Evolutionary conservation across 2,329 filamentous ascomycete genomes (phyloP).

Genomic region (Aspergillus candidus): DNA sequence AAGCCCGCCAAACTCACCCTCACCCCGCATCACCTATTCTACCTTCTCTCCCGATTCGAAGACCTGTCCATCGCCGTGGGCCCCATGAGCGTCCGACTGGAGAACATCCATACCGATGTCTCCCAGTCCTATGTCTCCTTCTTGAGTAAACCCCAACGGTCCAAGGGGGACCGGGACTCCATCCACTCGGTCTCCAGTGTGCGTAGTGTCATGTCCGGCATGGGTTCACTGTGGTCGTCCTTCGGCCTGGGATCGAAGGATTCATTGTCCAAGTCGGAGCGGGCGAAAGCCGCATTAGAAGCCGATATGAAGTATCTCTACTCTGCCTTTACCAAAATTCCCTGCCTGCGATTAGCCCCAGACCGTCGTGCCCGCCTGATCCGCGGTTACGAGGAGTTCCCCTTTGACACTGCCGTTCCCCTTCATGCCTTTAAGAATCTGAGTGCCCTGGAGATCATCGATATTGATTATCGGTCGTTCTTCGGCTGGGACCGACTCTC

Average conservation of each 20-base stretch:
- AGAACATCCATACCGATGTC: slow-evolving; percentile 85
- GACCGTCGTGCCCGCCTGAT: slow-evolving; percentile 89
- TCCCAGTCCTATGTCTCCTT: slow-evolving; percentile 93
- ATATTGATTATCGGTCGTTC: slow-evolving; percentile 94
- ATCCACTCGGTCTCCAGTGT: slow-evolving; percentile 95
- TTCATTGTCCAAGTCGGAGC: slow-evolving; percentile 75
- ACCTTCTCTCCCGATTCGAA: slow-evolving; percentile 90
- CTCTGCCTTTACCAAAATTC: slow-evolving; percentile 97
- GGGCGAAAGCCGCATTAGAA: slow-evolving; percentile 77
- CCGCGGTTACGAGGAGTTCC: slow-evolving; percentile 91
- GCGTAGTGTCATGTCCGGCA: slow-evolving; percentile 92
- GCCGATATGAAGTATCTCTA: slow-evolving; percentile 93
- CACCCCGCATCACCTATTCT: slow-evolving; percentile 95
- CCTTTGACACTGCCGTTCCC: slow-evolving; percentile 93
- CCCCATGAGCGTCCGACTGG: slow-evolving; percentile 90
- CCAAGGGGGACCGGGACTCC: slow-evolving; percentile 80
- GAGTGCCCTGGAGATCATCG: slow-evolving; percentile 85
- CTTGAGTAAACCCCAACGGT: slow-evolving; percentile 72
- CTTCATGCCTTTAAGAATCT: slow-evolving; percentile 97
- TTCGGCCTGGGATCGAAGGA: slow-evolving; percentile 77
- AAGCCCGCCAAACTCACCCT: slow-evolving; percentile 89
- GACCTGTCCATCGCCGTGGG: slow-evolving; percentile 85
- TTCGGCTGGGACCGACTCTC: slow-evolving; percentile 94
- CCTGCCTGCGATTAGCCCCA: slow-evolving; percentile 80
- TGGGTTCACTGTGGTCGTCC: slow-evolving; percentile 88